Evolutionary conservation across 768 basidiomycete genomes (phyloP).

Genomic region (Tricholoma matsutake): DNA sequence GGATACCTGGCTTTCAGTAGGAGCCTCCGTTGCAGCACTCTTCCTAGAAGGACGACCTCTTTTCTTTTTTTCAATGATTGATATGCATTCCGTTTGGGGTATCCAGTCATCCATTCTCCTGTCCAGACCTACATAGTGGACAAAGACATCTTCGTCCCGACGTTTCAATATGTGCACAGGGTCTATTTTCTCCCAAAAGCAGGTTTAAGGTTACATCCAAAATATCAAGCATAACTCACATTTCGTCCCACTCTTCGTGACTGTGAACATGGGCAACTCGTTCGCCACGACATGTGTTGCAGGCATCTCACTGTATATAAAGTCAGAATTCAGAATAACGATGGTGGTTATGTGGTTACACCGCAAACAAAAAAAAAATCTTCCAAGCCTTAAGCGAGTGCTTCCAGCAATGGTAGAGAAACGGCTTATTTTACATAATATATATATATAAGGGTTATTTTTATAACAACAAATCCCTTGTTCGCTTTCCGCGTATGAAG

Average conservation of each 20-base stretch:
- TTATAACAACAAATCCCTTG: too few species aligned
- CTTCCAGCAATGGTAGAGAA: too few species aligned
- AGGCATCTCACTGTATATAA: conserved; percentile 18
- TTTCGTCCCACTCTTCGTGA: conserved; percentile 31
- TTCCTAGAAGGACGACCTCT: conserved; percentile 20
- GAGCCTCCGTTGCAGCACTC: conserved; percentile 8
- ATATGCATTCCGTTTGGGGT: conserved; percentile 39
- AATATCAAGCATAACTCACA: conserved; percentile 22
- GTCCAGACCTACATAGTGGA: conserved; percentile 71
- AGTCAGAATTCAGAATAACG: background rate
- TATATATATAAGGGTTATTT: too few species aligned
- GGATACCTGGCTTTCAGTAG: conserved; percentile 4
- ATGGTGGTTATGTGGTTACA: background rate
- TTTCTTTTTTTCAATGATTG: conserved; percentile 20
- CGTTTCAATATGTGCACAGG: conserved; percentile 52
- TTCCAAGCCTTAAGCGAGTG: too few species aligned
- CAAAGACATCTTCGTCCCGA: conserved; percentile 52
- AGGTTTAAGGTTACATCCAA: conserved; percentile 9
- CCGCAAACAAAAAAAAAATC: too few species aligned
- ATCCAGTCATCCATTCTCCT: conserved; percentile 78
- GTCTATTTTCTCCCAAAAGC: conserved; percentile 27
- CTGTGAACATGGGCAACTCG: conserved; percentile 28
- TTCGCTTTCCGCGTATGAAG: too few species aligned
- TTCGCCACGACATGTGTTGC: conserved; percentile 25
- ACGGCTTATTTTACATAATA: too few species aligned